These are phyloP conservation scores for Biscutella laevigata DNA, from an alignment of 441 rosid species.

Conservation along the genomic window DNA sequence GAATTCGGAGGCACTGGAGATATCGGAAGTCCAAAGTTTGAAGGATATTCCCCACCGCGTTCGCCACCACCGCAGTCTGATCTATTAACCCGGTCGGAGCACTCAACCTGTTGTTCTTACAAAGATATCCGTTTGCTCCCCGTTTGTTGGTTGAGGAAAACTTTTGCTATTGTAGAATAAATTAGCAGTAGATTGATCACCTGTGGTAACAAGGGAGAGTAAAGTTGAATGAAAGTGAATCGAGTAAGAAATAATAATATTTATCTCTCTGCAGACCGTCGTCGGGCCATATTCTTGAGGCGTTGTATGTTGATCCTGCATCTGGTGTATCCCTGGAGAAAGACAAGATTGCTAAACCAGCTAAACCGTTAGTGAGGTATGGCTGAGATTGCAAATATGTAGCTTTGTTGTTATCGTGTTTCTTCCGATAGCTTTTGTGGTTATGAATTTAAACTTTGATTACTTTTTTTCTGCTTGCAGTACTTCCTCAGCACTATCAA, in stretches of 20 bases:
- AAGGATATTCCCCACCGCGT: constrained; percentile 79
- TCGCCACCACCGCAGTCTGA: constrained; percentile 77
- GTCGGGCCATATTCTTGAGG: constrained; percentile 80
- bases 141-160: constrained; percentile 55
- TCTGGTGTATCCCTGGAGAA: constrained; percentile 75
- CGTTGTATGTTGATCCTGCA: constrained; percentile 95
- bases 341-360: constrained; percentile 45
- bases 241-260: constrained; percentile 23
- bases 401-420: not conserved
- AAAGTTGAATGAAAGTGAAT: constrained; percentile 24
- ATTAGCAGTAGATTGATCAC: constrained; percentile 52
- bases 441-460: not conserved
- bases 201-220: constrained; percentile 40
- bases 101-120: constrained; percentile 93
- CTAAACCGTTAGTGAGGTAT: constrained; percentile 65
- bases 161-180: constrained; percentile 46
- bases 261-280: constrained; percentile 71
- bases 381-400: not conserved
- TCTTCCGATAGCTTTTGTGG: not conserved
- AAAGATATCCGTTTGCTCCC: constrained; percentile 75
- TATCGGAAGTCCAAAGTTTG: constrained; percentile 50
- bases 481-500: constrained; percentile 58
- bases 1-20: constrained; percentile 86
- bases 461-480: constrained; percentile 28
- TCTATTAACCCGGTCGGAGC: constrained; percentile 89